Evolutionary conservation across 805 yeast genomes (phyloP).

Genomic region (Ogataea siamensis): DNA sequence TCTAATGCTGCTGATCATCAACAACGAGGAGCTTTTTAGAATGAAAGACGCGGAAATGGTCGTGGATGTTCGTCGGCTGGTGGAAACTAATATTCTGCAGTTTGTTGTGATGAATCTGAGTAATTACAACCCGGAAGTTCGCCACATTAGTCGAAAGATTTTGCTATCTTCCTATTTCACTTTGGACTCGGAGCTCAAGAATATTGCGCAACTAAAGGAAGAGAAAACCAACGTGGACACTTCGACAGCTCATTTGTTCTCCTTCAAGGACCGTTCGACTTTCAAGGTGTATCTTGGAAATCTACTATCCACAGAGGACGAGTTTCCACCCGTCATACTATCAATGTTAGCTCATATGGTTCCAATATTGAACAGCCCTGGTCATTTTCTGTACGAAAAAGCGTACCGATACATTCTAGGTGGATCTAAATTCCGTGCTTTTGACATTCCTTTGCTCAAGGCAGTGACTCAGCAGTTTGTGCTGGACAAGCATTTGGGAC

Average conservation of each 20-base stretch:
- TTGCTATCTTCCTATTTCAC: conserved; percentile 44
- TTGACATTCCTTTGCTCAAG: conserved; percentile 47
- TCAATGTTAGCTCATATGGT: conserved; percentile 53
- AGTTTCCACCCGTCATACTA: conserved; percentile 50
- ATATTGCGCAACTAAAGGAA: conserved; percentile 20
- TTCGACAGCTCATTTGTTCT: conserved; percentile 8
- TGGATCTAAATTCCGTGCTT: conserved; percentile 43
- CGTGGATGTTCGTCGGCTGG: conserved; percentile 53
- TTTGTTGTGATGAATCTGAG: conserved; percentile 48
- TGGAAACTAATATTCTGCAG: conserved; percentile 56
- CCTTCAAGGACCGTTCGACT: conserved; percentile 55
- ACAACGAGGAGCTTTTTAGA: conserved; percentile 61
- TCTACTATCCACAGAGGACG: conserved; percentile 37
- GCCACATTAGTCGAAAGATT: conserved; percentile 42
- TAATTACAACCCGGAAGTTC: conserved; percentile 29
- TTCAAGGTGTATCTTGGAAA: conserved; percentile 54
- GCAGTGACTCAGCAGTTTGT: conserved; percentile 34
- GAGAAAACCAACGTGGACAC: conserved; percentile 12
- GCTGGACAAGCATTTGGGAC: conserved; percentile 26
- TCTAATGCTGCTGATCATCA: conserved; percentile 55
- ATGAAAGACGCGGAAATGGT: conserved; percentile 23
- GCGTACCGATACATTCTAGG: conserved; percentile 63
- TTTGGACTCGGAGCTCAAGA: conserved; percentile 38
- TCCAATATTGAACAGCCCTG: conserved; percentile 63
- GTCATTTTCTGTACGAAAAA: conserved; percentile 71